Percentiles rank a stretch among this genome's conserved stretches.
Conservation (phyloP, 2,329 filamentous ascomycete genomes). For the Geosmithia putterillii region DNA sequence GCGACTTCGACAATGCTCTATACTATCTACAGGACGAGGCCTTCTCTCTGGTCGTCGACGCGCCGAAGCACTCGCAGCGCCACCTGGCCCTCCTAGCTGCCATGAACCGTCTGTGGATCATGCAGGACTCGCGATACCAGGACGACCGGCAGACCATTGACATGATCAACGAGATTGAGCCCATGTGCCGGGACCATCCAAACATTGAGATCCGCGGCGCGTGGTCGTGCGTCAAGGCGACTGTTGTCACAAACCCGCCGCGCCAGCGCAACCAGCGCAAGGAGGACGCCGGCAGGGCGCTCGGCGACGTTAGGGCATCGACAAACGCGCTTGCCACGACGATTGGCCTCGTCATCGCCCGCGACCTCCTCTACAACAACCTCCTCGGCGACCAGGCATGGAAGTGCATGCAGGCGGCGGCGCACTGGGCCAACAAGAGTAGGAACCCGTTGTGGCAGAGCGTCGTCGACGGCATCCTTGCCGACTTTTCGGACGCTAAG, state of each 20-base stretch:
- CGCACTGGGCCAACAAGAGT: constrained; percentile 54
- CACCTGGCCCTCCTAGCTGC: constrained; percentile 55
- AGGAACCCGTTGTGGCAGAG: constrained; percentile 68
- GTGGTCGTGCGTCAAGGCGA: constrained; percentile 63
- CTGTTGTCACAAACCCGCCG: constrained; percentile 47
- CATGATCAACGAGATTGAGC: constrained; percentile 53
- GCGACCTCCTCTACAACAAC: constrained; percentile 67
- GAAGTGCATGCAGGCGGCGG: constrained; percentile 61
- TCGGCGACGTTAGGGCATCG: constrained; percentile 56
- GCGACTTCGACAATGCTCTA: constrained; percentile 58
- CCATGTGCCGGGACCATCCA: constrained; percentile 54
- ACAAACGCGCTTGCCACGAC: constrained; percentile 71
- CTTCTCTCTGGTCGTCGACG: constrained; percentile 21
- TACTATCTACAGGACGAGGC: constrained; percentile 48
- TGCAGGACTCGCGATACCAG: constrained; percentile 47
- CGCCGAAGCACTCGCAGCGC: constrained; percentile 38
- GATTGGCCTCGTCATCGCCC: constrained; percentile 78
- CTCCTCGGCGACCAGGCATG: constrained; percentile 71
- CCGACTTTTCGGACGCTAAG: constrained; percentile 50
- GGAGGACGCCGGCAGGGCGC: constrained; percentile 60
- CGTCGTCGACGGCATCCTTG: constrained; percentile 68
- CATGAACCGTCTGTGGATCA: constrained; percentile 61
- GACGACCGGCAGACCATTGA: constrained; percentile 45
- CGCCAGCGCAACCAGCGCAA: constrained; percentile 67
- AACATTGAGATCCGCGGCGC: constrained; percentile 68